Base-by-base conservation (phyloP, 2,329 filamentous ascomycete genomes). In the Fusarium subglutinans region DNA sequence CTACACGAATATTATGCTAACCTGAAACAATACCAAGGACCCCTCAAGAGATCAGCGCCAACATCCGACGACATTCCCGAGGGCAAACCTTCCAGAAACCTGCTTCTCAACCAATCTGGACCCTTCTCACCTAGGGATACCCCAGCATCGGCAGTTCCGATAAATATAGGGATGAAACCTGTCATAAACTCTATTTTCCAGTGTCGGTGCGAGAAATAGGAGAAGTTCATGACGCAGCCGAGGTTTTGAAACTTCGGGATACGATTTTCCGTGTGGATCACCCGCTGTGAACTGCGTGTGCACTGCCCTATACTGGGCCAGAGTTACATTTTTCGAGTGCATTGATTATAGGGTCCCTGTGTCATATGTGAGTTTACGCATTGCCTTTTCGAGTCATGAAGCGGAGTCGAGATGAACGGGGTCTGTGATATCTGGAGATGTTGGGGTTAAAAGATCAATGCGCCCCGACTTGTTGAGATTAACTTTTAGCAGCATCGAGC, bases 131-230 rank as follows among this genome's bases (percentile, higher is more conserved):
- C 8, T 9, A 35, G 8, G 7, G 8, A 17, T 17, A 44, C 20
- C 33, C 30, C 26, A 26, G n/a, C 17, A 28, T 24, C 55, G 53
- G 51, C 30, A 58, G 54, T 47, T 22, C 45, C 66, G 55, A 28
- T 20, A 11, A 5, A 33, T 12, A 43, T 57, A 40, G 35, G 61
- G 40, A 61, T 71, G 61, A 61, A 61, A 71, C 67, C 11, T 3
- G 28, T 18, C 35, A 44, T 38, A 70, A 70, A 71, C 67, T 71
- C 50, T 71, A 71, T 60, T 59, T 60, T 4, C 8, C 35, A 11
- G 8, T 22, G 1, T 55, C 33, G 28, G 28, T 8, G 33, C 12
- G 26, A 30, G 14, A 12, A 43, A 43, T 26, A 64, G 26, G 62
- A 45, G 15, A 65, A 40, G 35, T 54, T 48, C 40, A 54, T 48